Evolutionary conservation across 2,329 filamentous ascomycete genomes (phyloP).

Genomic region (Sphaceloma murrayae): DNA sequence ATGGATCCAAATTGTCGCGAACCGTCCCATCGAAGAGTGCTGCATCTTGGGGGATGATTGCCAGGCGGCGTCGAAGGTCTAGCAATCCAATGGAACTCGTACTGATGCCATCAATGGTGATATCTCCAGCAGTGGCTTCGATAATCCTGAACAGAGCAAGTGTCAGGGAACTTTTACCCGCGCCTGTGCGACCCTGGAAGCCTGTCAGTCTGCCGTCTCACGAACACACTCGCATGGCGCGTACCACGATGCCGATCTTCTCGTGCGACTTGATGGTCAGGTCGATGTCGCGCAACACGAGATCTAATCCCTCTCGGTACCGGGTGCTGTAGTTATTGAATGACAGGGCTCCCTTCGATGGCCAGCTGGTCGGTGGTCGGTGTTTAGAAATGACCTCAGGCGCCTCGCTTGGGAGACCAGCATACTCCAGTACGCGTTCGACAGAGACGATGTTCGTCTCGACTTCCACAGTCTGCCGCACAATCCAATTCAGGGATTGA

Average conservation of each 20-base stretch:
- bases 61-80: constrained; percentile 77
- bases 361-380: constrained; percentile 83
- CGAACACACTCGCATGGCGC: too few relatives aligned
- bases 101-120: constrained; percentile 81
- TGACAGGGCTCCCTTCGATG: constrained; percentile 73
- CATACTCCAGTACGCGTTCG: constrained; percentile 94
- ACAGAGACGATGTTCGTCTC: constrained; percentile 99
- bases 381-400: constrained; percentile 86
- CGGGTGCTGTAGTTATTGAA: constrained; percentile 92
- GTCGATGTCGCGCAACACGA: constrained; percentile 87
- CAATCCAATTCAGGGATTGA: constrained; percentile 96
- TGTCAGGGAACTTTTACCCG: constrained; percentile 90
- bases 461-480: constrained; percentile 96
- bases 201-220: too few relatives aligned
- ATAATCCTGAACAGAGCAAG: constrained; percentile 92
- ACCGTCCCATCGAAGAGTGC: constrained; percentile 90
- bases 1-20: constrained; percentile 90
- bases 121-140: constrained; percentile 70
- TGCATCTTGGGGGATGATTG: constrained; percentile 96
- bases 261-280: constrained; percentile 90
- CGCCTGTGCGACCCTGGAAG: constrained; percentile 91
- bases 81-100: constrained; percentile 83
- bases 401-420: constrained; percentile 80
- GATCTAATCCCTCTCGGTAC: constrained; percentile 79
- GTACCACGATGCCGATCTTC: constrained; percentile 96